Conservation (phyloP, 352 stramenopile genomes). For the Pythium monospermum region DNA sequence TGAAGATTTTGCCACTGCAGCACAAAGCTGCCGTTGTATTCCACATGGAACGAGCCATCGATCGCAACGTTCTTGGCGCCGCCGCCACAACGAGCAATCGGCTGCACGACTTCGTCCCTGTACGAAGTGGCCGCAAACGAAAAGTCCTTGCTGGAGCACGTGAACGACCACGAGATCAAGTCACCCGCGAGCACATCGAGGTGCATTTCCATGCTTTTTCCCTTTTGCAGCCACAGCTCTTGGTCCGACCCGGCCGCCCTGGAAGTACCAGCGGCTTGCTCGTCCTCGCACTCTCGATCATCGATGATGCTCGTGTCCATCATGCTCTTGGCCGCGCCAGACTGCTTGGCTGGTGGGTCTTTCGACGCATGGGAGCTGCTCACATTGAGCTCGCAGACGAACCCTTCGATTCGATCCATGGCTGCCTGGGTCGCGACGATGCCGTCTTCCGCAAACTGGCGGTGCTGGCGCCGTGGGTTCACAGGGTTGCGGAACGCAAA, state of each 20-base stretch:
- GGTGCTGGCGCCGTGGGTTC: slow-evolving; percentile 43
- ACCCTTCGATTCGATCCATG: slow-evolving; percentile 50
- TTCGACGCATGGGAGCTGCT: too few relatives aligned
- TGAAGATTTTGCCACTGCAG: slow-evolving; percentile 73
- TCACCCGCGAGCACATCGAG: slow-evolving; percentile 65
- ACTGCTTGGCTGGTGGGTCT: slow-evolving; percentile 25
- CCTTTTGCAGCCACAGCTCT: slow-evolving; percentile 43
- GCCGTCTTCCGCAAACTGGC: slow-evolving; percentile 25
- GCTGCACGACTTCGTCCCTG: slow-evolving; percentile 41
- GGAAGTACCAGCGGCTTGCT: slow-evolving; percentile 2
- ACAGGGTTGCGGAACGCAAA: slow-evolving; percentile 51
- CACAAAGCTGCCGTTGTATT: slow-evolving; percentile 65
- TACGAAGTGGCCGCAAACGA: slow-evolving; percentile 60
- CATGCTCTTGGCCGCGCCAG: slow-evolving; percentile 31
- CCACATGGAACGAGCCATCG: slow-evolving; percentile 37
- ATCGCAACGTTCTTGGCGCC: slow-evolving; percentile 70
- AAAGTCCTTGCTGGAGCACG: slow-evolving; percentile 52
- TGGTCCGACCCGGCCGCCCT: slow-evolving; percentile 6
- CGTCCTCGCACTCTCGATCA: slow-evolving; percentile 15
- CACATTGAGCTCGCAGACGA: slow-evolving; percentile 40
- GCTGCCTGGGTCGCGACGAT: slow-evolving; percentile 24
- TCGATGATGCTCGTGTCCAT: slow-evolving; percentile 28
- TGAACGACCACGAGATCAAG: slow-evolving; percentile 56
- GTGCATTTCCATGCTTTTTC: slow-evolving; percentile 76
- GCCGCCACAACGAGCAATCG: slow-evolving; percentile 47